Evolutionary conservation across 1,139 yeast genomes (phyloP), one percentile per base, ranked within the genome.

Genomic region (Candida albicans): DNA sequence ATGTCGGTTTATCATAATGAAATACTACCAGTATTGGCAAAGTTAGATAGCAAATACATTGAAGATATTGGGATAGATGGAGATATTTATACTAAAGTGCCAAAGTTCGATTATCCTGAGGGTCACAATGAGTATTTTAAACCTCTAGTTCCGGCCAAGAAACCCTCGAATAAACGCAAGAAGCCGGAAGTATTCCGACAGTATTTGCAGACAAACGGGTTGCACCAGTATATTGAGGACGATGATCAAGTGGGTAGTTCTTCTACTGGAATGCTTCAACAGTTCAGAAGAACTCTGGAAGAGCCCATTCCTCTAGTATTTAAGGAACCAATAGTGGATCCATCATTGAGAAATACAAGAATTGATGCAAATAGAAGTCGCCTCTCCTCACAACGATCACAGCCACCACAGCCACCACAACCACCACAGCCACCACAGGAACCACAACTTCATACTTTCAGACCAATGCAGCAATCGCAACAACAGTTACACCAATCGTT

Each of bases 1-100:
- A 67, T 70, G 64, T 67, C 73, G 1, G 62, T 62, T 10, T 70
- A 70, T 48, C 75, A 70, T 47, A 70, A 69, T 48, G 73, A 69
- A 40, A 63, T 70, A 2, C 51, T 69, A 24, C 72, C 70, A 1
- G 55, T 70, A 43, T 53, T 69, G 24, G 60, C 62, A 5, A 55
- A 61, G 29, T 43, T 63, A 29, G 74, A 68, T 43, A 49, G 58
- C 2, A 58, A 55, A 35, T 69, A 64, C 45, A 53, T 57, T 2
- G 68, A 67, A 30, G 72, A 65, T 1, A 51, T 68, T 29, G 43
- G 38, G 6, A 9, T 18, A 8, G 38, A 33, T 13, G 69, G 62
- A 1, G 61, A 61, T 37, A 52, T 67, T 1, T 68, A 67, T 46
- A 48, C 48, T 3, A 65, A 61, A 25, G 59, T 70, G 12, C 73